Evolutionary conservation across 805 yeast species (phyloP), one percentile per base, ranked within the genome.

Genomic region (Ogataea trehaloabstinens): DNA sequence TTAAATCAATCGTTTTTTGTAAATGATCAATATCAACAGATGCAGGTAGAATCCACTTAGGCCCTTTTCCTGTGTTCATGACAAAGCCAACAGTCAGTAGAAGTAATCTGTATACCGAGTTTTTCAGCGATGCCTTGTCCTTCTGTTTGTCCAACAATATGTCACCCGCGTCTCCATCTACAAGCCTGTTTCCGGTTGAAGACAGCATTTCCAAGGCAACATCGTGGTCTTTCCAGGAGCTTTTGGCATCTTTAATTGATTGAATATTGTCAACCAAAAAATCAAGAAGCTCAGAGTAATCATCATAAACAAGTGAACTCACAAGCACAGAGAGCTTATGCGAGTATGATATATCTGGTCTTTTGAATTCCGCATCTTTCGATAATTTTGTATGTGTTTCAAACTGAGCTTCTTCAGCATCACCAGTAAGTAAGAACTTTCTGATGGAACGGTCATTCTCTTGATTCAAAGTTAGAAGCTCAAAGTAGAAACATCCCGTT

Each of bases 351-450:
- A 58, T 34, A 2, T 18, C 31, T 2, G 39, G 40, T n/a, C 46
- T 46, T 8, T 31, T 31, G 34, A 55, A 58, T 7, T 24, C 19
- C 11, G 49, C 31, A 24, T 54, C 55, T 11, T 29, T 29, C 20
- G 46, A 22, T 16, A 27, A 7, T 24, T 39, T 40, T 20, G 16
- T 36, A 34, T 64, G 55, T 12, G 36, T 31, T 3, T 56, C 59
- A 18, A 52, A 59, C 41, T 66, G 69, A 40, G 59, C 67, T 21
- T 66, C 49, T 10, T 50, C 58, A 32, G 67, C 63, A 32, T 78
- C 78, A 18, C 95, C 95, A 5, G 80, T 69, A 24, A 77, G 70
- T 45, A 82, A 71, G 49, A 71, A 91, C 31, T 70, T 64, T 43
- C 67, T 64, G 17, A 70, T 65, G 44, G 58, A 72, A 16, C 61